These are phyloP conservation scores for Blastobotrys capitulatus DNA, from an alignment of 1,139 yeast genomes.

Conservation along the genomic window DNA sequence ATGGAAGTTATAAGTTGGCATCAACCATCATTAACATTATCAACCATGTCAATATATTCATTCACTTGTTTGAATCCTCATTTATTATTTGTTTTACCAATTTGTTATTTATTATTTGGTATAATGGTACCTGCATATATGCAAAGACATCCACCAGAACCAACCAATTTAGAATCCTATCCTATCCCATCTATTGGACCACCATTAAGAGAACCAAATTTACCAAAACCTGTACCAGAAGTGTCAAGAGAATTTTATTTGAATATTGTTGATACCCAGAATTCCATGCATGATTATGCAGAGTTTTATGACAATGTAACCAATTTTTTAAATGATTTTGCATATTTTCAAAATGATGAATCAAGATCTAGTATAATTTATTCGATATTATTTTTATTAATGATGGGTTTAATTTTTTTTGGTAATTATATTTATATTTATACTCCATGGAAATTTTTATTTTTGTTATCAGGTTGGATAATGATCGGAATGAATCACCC, in stretches of 20 bases:
- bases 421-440: slow-evolving; percentile 37
- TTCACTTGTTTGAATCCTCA: slow-evolving; percentile 62
- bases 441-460: slow-evolving; percentile 32
- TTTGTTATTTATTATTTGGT: slow-evolving; percentile 47
- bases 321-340: slow-evolving; percentile 48
- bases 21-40: slow-evolving; percentile 56
- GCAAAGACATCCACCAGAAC: slow-evolving; percentile 37
- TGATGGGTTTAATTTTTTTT: slow-evolving; percentile 28
- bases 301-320: slow-evolving; percentile 54
- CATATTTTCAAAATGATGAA: slow-evolving; percentile 62
- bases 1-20: slow-evolving; percentile 65
- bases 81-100: slow-evolving; percentile 47
- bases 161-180: slow-evolving; percentile 35
- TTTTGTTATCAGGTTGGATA: slow-evolving; percentile 48
- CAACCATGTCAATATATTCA: slow-evolving; percentile 50
- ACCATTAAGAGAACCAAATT: slow-evolving; percentile 41
- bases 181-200: slow-evolving; percentile 56
- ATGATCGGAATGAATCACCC: slow-evolving; percentile 52
- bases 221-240: slow-evolving; percentile 76
- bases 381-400: slow-evolving; percentile 34
- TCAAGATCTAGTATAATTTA: slow-evolving; percentile 46
- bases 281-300: slow-evolving; percentile 68
- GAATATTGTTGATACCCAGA: slow-evolving; percentile 80
- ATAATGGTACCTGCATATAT: slow-evolving; percentile 69
- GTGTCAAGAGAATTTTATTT: slow-evolving; percentile 71